These are phyloP conservation scores for Kappamyces sp. DNA, from an alignment of 192 early-diverging fungal genomes.

Conservation along the genomic window DNA sequence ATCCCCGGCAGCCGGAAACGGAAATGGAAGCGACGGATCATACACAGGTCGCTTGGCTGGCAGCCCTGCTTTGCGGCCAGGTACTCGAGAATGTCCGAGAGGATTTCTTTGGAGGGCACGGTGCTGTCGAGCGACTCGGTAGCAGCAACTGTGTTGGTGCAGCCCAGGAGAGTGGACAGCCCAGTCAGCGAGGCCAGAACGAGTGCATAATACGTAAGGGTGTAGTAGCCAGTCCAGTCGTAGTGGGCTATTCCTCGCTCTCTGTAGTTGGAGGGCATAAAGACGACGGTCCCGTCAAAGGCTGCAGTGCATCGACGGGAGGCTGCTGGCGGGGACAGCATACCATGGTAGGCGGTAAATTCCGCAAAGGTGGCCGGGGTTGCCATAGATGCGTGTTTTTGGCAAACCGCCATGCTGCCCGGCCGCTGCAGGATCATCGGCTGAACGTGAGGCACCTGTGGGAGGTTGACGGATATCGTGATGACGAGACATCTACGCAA, in stretches of 20 bases:
- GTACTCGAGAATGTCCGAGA: too few species aligned
- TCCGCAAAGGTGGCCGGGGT: constrained; percentile 1
- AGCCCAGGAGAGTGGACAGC: background rate
- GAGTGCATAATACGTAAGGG: background rate
- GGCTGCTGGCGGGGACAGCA: constrained; percentile 7
- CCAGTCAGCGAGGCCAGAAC: background rate
- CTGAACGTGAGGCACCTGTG: too few species aligned
- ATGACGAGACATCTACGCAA: too few species aligned
- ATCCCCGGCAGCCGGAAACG: too few species aligned
- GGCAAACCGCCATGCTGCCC: too few species aligned
- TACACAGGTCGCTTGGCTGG: background rate
- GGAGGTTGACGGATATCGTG: too few species aligned
- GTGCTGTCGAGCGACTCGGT: background rate
- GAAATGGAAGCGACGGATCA: background rate
- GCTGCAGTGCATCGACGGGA: constrained; percentile 3
- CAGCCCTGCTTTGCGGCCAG: too few species aligned
- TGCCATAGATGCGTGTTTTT: too few species aligned
- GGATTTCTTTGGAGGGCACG: background rate
- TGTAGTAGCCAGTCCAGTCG: background rate
- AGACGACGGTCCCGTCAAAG: background rate
- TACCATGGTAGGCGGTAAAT: constrained; percentile 9
- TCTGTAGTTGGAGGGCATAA: constrained; percentile 2
- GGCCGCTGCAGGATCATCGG: too few species aligned
- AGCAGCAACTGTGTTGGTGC: background rate
- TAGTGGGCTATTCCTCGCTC: background rate